Evolutionary conservation across 2,329 filamentous ascomycete species (phyloP).

Genomic region (Nannizziopsis arthrosporioides): DNA sequence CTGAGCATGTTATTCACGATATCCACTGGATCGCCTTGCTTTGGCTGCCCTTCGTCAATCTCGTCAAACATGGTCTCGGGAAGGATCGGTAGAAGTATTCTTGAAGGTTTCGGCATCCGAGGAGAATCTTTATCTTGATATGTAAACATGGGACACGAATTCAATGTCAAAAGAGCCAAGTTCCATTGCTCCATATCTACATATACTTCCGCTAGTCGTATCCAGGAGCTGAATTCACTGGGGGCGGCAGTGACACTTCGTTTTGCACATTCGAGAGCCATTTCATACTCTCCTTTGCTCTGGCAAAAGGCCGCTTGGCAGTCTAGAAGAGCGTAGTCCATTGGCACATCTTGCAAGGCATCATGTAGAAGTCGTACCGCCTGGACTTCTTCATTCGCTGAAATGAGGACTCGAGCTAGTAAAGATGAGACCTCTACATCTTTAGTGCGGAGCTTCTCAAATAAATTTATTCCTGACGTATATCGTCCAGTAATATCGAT

Average conservation of each 20-base stretch:
- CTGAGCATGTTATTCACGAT: conserved; percentile 77
- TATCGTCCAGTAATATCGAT: conserved; percentile 92
- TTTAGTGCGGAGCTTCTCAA: conserved; percentile 82
- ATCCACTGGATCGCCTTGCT: conserved; percentile 64
- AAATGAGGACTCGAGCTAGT: conserved; percentile 78
- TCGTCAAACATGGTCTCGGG: conserved; percentile 86
- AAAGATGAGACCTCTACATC: conserved; percentile 92
- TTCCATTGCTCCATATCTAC: conserved; percentile 94
- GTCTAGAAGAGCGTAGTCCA: conserved; percentile 96
- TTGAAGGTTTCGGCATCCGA: conserved; percentile 81
- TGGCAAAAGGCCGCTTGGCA: conserved; percentile 87
- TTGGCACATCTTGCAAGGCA: conserved; percentile 77
- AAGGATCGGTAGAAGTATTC: conserved; percentile 75
- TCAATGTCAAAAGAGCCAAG: conserved; percentile 82
- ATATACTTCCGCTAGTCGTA: conserved; percentile 83
- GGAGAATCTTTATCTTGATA: conserved; percentile 98
- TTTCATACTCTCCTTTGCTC: conserved; percentile 71
- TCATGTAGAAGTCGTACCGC: conserved; percentile 80
- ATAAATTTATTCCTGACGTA: conserved; percentile 90
- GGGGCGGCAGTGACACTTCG: conserved; percentile 88
- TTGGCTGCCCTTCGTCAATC: conserved; percentile 74
- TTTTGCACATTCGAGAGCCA: conserved; percentile 88
- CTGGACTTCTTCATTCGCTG: conserved; percentile 95
- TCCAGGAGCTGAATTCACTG: conserved; percentile 96
- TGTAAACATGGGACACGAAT: conserved; percentile 99